A percentile compares a stretch with the other conserved stretches of the same genome.
phyloP scores from a whole-genome alignment of 805 yeast species.

The Kurtzmaniella fragi region DNA sequence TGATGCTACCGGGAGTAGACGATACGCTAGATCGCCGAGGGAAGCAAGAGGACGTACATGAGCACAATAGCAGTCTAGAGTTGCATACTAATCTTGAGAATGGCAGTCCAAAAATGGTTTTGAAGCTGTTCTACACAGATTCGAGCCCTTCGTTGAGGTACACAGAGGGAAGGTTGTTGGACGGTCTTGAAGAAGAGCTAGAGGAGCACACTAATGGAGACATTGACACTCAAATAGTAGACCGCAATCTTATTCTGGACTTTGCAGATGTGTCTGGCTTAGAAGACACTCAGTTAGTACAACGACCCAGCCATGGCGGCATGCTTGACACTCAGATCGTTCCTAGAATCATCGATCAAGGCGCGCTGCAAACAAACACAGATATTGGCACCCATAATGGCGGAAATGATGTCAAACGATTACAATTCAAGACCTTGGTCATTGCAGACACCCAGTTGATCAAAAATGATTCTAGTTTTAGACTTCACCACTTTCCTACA shows the following conservation, averaged over 20 bases:
- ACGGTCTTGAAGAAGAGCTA: conserved; percentile 3
- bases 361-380: no score
- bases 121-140: not conserved
- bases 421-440: no score
- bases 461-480: no score
- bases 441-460: no score
- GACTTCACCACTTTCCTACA: no score
- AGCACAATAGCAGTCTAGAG: not conserved
- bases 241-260: not conserved
- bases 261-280: not conserved
- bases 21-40: conserved; percentile 1
- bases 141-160: not conserved
- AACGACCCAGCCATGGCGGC: no score
- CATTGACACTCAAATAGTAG: conserved; percentile 6
- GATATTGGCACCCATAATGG: no score
- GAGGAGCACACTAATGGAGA: not conserved
- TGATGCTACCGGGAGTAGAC: not conserved
- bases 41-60: not conserved
- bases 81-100: not conserved
- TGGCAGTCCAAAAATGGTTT: not conserved
- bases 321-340: not conserved
- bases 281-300: not conserved
- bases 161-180: not conserved
- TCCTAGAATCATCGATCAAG: no score
- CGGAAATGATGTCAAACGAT: no score